Evolutionary conservation across 345 rosid species (phyloP).

Genomic region (Syzygium jambos): DNA sequence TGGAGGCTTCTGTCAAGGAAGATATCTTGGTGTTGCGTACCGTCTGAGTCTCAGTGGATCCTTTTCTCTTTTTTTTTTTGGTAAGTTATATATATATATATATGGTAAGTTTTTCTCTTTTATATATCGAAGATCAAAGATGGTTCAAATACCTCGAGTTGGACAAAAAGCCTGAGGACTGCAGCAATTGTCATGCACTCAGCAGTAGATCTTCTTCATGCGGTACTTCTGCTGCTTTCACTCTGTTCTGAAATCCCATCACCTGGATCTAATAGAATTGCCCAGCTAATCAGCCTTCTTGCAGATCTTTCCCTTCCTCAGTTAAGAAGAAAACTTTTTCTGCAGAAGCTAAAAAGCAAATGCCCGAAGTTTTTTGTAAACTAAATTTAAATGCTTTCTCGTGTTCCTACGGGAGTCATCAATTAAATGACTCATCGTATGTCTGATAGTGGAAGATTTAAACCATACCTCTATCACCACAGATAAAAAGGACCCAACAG

Average conservation of each 20-base stretch:
- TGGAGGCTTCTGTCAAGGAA: background rate
- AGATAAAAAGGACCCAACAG: background rate
- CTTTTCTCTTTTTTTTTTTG: background rate
- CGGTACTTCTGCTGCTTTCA: background rate
- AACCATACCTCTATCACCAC: background rate
- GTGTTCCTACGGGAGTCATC: background rate
- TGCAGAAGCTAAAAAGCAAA: background rate
- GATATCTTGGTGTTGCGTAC: background rate
- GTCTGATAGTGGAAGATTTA: background rate
- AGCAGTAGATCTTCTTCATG: background rate
- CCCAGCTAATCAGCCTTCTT: background rate
- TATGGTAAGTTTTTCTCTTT: background rate
- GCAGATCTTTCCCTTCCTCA: background rate
- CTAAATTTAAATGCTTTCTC: background rate
- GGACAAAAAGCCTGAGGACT: background rate
- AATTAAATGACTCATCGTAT: background rate
- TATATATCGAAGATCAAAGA: background rate
- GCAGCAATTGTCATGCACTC: constrained; percentile 1
- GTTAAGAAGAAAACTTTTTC: background rate
- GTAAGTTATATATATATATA: no score
- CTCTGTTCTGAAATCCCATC: background rate
- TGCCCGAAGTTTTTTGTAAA: background rate
- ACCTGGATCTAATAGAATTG: background rate
- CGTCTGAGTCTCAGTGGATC: background rate
- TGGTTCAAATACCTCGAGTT: background rate